Percentiles rank a stretch among this genome's conserved stretches.
Conservation (phyloP, 2,329 filamentous ascomycete species). For the Thielaviopsis populi region DNA sequence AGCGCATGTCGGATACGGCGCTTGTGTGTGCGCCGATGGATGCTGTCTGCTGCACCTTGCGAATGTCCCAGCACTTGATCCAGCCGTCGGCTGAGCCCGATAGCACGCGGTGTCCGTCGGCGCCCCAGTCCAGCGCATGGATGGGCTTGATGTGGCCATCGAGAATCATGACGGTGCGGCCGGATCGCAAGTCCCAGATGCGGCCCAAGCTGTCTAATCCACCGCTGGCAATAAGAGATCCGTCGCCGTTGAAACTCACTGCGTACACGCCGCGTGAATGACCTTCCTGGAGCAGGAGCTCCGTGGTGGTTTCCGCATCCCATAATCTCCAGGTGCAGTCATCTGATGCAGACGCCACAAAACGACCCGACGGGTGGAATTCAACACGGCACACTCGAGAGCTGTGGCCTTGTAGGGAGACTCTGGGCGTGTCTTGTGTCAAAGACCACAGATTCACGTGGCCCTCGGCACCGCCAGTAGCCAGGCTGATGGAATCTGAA, state of each 20-base stretch:
- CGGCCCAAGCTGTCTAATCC: constrained; percentile 88
- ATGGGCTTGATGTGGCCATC: constrained; percentile 83
- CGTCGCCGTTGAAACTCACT: constrained; percentile 79
- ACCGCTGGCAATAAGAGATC: constrained; percentile 79
- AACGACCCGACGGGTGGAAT: constrained; percentile 83
- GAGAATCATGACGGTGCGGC: constrained; percentile 87
- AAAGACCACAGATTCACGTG: constrained; percentile 84
- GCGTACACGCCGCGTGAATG: constrained; percentile 89
- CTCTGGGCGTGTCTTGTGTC: constrained; percentile 67
- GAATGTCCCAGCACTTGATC: constrained; percentile 95
- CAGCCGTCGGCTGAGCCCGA: constrained; percentile 87
- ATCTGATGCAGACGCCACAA: constrained; percentile 82
- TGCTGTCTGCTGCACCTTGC: constrained; percentile 69
- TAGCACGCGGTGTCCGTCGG: constrained; percentile 83
- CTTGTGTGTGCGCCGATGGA: constrained; percentile 83
- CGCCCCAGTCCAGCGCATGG: constrained; percentile 81
- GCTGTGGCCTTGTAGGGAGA: constrained; percentile 68
- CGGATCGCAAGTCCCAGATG: constrained; percentile 88
- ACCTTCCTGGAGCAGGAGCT: constrained; percentile 80
- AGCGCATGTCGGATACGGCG: constrained; percentile 80
- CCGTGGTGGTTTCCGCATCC: constrained; percentile 75
- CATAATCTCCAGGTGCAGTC: constrained; percentile 95
- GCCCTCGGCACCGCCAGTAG: constrained; percentile 79
- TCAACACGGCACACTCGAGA: constrained; percentile 83
- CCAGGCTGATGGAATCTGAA: constrained; percentile 62